These are phyloP conservation scores for Calocybe gambosa DNA, from an alignment of 1,284 basidiomycete species.

Conservation along the genomic window DNA sequence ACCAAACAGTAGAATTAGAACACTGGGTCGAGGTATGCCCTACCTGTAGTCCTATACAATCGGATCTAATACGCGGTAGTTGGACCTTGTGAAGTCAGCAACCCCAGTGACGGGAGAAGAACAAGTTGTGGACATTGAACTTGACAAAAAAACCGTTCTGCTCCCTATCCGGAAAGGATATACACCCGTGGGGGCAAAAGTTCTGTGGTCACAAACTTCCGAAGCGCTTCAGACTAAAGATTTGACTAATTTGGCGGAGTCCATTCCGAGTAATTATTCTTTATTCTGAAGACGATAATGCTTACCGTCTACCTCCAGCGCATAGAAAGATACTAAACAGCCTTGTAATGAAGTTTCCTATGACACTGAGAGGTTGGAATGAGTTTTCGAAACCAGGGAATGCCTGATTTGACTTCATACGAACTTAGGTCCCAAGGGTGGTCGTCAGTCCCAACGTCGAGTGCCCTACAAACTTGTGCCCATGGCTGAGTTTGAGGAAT, in stretches of 20 bases:
- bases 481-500: conserved; percentile 36
- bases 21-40: conserved; percentile 70
- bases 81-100: conserved; percentile 49
- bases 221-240: conserved; percentile 1
- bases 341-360: conserved; percentile 48
- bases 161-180: conserved; percentile 32
- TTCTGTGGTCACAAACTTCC: conserved; percentile 24
- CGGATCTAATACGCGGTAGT: conserved; percentile 29
- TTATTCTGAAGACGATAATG: background rate
- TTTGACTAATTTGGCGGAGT: background rate
- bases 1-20: conserved; percentile 41
- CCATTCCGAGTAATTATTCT: conserved; percentile 3
- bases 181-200: conserved; percentile 23
- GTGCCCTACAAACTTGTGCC: conserved; percentile 52
- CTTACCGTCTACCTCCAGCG: conserved; percentile 22
- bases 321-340: conserved; percentile 36
- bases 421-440: conserved; percentile 33
- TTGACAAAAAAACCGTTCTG: conserved; percentile 55
- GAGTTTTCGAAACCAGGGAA: background rate
- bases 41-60: background rate
- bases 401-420: background rate
- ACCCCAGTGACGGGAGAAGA: conserved; percentile 55
- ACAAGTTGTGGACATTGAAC: conserved; percentile 66
- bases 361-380: conserved; percentile 51
- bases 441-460: conserved; percentile 21